Evolutionary conservation across 2,329 filamentous ascomycete species (phyloP).

Genomic region (Cercospora sp.): DNA sequence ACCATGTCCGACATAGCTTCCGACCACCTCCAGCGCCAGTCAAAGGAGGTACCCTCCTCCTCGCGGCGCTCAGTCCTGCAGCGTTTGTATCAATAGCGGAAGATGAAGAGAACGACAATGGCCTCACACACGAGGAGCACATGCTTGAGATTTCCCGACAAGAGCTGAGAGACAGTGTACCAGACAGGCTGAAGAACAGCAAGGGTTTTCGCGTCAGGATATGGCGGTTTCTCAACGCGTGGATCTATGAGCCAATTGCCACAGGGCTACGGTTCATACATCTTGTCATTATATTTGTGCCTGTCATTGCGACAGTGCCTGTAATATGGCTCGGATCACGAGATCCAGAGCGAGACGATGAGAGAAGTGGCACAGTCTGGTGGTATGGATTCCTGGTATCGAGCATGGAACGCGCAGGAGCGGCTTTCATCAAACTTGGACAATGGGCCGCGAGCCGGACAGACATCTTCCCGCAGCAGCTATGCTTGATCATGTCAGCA

Average conservation of each 20-base stretch:
- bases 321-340: slow-evolving; percentile 74
- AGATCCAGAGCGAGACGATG: slow-evolving; percentile 65
- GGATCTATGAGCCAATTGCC: slow-evolving; percentile 78
- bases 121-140: slow-evolving; percentile 73
- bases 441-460: slow-evolving; percentile 97
- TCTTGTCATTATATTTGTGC: slow-evolving; percentile 83
- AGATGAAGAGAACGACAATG: slow-evolving; percentile 47
- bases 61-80: slow-evolving; percentile 55
- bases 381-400: slow-evolving; percentile 90
- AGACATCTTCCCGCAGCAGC: slow-evolving; percentile 90
- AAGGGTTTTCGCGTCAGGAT: slow-evolving; percentile 59
- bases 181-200: slow-evolving; percentile 62
- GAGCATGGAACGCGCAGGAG: slow-evolving; percentile 88
- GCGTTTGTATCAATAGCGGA: slow-evolving; percentile 61
- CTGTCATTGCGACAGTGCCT: slow-evolving; percentile 78
- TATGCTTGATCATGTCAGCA: slow-evolving; percentile 92
- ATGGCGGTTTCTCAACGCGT: slow-evolving; percentile 68
- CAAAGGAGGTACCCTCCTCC: slow-evolving; percentile 38
- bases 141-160: slow-evolving; percentile 82
- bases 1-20: slow-evolving; percentile 31
- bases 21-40: slow-evolving; percentile 38
- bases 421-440: slow-evolving; percentile 97
- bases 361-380: slow-evolving; percentile 81
- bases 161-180: slow-evolving; percentile 71
- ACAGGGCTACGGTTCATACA: slow-evolving; percentile 88